Evolutionary conservation across 805 yeast genomes (phyloP).

Genomic region (Diddensiella caesifluorescens): DNA sequence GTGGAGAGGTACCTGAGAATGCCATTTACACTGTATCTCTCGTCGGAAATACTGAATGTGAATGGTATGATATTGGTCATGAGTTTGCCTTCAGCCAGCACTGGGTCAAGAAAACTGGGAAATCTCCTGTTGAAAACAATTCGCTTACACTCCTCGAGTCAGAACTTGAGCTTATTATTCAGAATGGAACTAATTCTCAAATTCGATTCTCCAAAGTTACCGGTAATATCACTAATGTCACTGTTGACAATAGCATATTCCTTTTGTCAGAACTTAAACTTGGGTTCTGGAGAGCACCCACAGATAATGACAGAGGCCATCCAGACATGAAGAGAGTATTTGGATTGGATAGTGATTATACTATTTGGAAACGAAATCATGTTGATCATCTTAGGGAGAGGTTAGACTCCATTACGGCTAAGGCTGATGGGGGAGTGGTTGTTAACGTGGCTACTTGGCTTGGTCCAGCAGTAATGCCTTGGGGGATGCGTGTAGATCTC

Average conservation of each 20-base stretch:
- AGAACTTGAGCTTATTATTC: not conserved
- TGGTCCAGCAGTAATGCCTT: constrained; percentile 27
- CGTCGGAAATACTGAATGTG: no score
- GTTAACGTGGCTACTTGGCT: constrained; percentile 19
- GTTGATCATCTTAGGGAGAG: constrained; percentile 23
- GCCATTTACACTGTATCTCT: no score
- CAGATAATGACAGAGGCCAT: constrained; percentile 9
- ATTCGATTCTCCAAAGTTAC: not conserved
- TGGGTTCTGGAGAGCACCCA: constrained; percentile 13
- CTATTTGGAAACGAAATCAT: constrained; percentile 29
- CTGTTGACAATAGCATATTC: not conserved
- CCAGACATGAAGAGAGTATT: not conserved
- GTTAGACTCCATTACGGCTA: constrained; percentile 8
- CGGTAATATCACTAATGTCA: not conserved
- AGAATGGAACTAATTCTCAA: not conserved
- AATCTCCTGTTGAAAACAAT: not conserved
- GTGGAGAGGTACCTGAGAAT: no score
- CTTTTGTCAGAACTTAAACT: not conserved
- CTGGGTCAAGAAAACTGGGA: not conserved
- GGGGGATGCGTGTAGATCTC: constrained; percentile 25
- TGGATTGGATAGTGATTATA: not conserved
- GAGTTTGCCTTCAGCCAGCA: not conserved
- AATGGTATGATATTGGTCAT: not conserved
- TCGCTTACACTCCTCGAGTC: not conserved
- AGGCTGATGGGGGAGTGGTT: constrained; percentile 8